A percentile compares a stretch with the other conserved stretches of the same genome.
phyloP scores from a whole-genome alignment of 2,329 filamentous ascomycete genomes.

The Chaetomiaceae sp. region DNA sequence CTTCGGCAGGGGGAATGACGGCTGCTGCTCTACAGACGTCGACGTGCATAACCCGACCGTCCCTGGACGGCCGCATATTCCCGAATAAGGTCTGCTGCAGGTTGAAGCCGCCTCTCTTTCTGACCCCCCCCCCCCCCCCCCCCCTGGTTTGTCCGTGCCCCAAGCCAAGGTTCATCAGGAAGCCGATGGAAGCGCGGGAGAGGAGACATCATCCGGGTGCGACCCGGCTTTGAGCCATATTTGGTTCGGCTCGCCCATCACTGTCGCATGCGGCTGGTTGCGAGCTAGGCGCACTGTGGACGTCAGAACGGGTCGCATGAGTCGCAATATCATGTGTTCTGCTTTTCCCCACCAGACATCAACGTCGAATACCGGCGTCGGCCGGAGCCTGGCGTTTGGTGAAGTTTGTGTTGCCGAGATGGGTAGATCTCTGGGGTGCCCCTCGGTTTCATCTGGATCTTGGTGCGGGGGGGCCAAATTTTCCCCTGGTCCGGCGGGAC shows the following conservation, averaged over 20 bases:
- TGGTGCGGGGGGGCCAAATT: neutral
- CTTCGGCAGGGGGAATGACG: neutral
- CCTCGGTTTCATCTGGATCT: constrained; percentile 7
- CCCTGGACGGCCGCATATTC: constrained; percentile 13
- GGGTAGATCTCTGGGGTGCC: neutral
- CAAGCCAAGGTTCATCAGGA: constrained; percentile 16
- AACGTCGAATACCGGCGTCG: constrained; percentile 2
- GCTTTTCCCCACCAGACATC: neutral
- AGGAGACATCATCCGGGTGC: constrained; percentile 19
- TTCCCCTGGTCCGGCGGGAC: neutral
- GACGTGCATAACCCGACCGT: constrained; percentile 20
- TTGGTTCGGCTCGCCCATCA: constrained; percentile 24
- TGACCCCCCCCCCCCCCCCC: neutral
- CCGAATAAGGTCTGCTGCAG: constrained; percentile 18
- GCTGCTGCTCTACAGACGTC: constrained; percentile 4
- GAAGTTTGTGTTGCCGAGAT: neutral
- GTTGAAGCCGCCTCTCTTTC: neutral
- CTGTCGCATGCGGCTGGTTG: constrained; percentile 14
- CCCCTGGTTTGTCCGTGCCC: constrained; percentile 10
- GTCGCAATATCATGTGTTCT: constrained; percentile 27
- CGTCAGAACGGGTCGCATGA: constrained; percentile 27
- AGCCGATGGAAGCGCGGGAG: constrained; percentile 16
- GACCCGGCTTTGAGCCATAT: constrained; percentile 17
- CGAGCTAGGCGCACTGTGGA: constrained; percentile 12
- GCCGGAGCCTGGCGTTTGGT: neutral